Conservation (phyloP, 208 protist genomes). For the Crithidia sp. region DNA sequence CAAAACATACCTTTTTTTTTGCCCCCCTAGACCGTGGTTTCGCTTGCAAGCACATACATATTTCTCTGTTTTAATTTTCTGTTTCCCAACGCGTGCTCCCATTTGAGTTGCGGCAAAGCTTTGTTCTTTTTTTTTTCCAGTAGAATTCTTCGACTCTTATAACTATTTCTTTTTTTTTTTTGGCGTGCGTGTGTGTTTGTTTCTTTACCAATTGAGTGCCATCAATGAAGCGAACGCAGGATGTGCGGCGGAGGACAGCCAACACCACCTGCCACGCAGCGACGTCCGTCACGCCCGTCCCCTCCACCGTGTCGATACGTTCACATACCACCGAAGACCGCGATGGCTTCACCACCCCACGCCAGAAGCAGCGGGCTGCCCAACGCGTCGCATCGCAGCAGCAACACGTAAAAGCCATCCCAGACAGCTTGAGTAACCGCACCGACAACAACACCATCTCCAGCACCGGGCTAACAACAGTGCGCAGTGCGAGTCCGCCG, state of each 20-base stretch:
- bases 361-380: slow-evolving; percentile 17
- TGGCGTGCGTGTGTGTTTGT: background rate
- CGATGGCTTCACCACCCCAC: background rate
- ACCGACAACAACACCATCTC: slow-evolving; percentile 5
- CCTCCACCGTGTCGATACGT: background rate
- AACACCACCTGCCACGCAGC: background rate
- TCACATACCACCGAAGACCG: background rate
- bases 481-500: background rate
- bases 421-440: background rate
- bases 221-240: slow-evolving; percentile 14
- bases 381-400: slow-evolving; percentile 4
- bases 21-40: background rate
- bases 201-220: background rate
- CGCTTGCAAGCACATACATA: background rate
- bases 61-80: background rate
- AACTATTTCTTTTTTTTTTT: background rate
- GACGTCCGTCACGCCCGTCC: background rate
- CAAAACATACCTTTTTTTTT: background rate
- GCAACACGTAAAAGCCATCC: background rate
- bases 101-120: background rate
- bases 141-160: too few relatives aligned
- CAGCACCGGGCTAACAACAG: background rate
- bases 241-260: background rate
- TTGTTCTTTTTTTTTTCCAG: too few relatives aligned
- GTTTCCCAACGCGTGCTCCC: background rate